phyloP scores from a whole-genome alignment of 768 basidiomycete species.

The Tephrocybe rancida region DNA sequence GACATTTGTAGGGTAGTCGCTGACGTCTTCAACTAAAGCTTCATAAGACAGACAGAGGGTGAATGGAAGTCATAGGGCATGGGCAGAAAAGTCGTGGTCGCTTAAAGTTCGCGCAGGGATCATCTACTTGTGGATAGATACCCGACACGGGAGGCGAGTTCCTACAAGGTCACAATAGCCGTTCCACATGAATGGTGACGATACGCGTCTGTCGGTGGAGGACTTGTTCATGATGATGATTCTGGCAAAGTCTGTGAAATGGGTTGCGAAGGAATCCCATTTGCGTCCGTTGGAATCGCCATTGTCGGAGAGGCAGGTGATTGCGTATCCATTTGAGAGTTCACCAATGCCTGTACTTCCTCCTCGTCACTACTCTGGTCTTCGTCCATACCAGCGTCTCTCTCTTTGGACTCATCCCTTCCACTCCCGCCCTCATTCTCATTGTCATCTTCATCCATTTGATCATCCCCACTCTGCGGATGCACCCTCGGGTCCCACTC shows the following conservation, averaged over 20 bases:
- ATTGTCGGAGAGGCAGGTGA: constrained; percentile 19
- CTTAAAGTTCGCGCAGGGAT: no score
- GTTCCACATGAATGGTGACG: no score
- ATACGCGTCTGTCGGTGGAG: no score
- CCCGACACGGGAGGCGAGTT: no score
- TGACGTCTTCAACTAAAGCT: no score
- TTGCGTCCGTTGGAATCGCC: not conserved
- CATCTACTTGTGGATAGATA: no score
- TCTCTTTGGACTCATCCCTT: constrained; percentile 28
- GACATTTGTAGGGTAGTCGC: no score
- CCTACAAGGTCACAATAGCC: no score
- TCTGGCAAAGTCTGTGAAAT: not conserved
- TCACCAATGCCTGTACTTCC: constrained; percentile 33
- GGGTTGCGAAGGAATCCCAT: not conserved
- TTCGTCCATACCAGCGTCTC: constrained; percentile 23
- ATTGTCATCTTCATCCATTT: constrained; percentile 17
- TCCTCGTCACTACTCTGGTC: constrained; percentile 24
- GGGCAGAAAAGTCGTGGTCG: no score
- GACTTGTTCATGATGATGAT: no score
- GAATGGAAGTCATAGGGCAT: no score
- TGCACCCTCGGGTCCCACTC: constrained; percentile 63
- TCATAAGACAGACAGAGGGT: no score
- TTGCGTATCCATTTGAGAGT: constrained; percentile 23
- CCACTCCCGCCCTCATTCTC: constrained; percentile 26
- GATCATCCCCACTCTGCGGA: constrained; percentile 6